A percentile compares a stretch with the other conserved stretches of the same genome.
These are phyloP conservation scores for Phlyctochytrium arcticum DNA, from an alignment of 192 early-diverging fungal species.

Conservation along the genomic window DNA sequence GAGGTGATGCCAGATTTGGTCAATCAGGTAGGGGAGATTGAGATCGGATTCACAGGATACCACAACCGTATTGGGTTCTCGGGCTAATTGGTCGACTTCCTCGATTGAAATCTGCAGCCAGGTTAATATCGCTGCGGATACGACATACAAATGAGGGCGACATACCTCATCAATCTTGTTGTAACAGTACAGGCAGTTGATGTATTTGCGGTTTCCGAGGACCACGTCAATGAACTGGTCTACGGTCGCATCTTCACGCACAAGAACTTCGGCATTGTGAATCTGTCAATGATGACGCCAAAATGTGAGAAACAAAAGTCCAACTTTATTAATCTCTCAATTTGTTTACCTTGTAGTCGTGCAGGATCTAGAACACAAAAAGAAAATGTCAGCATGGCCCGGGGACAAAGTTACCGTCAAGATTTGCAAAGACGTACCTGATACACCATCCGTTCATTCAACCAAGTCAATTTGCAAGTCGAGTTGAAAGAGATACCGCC, in stretches of 20 bases:
- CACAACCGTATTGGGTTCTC: constrained; percentile 78
- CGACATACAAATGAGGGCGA: neutral
- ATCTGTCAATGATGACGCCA: constrained; percentile 48
- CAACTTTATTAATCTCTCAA: too few species aligned
- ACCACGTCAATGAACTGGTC: constrained; percentile 99
- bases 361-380: constrained; percentile 65
- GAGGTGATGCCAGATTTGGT: constrained; percentile 88
- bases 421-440: constrained; percentile 6
- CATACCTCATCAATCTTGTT: constrained; percentile 88
- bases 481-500: constrained; percentile 95
- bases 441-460: constrained; percentile 90
- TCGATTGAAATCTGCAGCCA: constrained; percentile 76
- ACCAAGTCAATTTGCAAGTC: constrained; percentile 77
- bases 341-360: constrained; percentile 88
- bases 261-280: constrained; percentile 95
- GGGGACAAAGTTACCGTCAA: neutral
- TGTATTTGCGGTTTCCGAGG: constrained; percentile 93
- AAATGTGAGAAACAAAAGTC: too few species aligned
- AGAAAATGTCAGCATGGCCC: neutral
- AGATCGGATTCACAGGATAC: constrained; percentile 87
- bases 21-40: constrained; percentile 87
- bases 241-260: constrained; percentile 93
- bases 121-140: constrained; percentile 16
- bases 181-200: constrained; percentile 88
- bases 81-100: constrained; percentile 90